Evolutionary conservation across 108 stramenopile species (phyloP).

Genomic region (Cylindrotheca fusiformis): DNA sequence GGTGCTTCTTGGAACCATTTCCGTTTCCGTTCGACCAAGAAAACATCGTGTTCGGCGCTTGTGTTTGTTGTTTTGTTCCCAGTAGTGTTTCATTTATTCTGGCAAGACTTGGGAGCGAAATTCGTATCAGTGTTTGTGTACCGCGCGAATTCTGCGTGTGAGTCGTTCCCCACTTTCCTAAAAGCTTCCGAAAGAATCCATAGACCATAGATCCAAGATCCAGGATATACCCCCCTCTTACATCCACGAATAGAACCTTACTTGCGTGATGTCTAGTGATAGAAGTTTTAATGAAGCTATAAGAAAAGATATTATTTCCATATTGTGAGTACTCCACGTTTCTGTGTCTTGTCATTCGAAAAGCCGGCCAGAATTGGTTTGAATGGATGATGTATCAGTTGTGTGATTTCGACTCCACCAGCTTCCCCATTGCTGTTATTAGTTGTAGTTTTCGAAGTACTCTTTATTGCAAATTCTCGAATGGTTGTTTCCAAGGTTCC

Average conservation of each 20-base stretch:
- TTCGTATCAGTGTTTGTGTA: too few species aligned
- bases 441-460: conserved; percentile 25
- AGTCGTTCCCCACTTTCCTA: too few species aligned
- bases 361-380: conserved; percentile 61
- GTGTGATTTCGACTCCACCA: conserved; percentile 47
- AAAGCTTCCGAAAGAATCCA: too few species aligned
- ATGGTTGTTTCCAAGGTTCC: conserved; percentile 56
- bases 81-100: too few species aligned
- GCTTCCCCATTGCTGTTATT: conserved; percentile 8
- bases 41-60: conserved; percentile 21
- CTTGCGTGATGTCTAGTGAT: too few species aligned
- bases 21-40: conserved; percentile 28
- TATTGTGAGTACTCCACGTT: conserved; percentile 64
- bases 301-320: conserved; percentile 61
- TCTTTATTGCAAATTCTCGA: conserved; percentile 55
- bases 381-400: conserved; percentile 69
- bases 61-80: not conserved
- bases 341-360: conserved; percentile 77
- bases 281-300: too few species aligned
- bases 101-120: not conserved
- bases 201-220: too few species aligned
- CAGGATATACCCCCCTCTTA: too few species aligned
- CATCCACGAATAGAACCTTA: too few species aligned
- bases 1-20: conserved; percentile 2
- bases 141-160: too few species aligned